Conservation (phyloP, 768 basidiomycete genomes). For the Auricularia sp. region DNA sequence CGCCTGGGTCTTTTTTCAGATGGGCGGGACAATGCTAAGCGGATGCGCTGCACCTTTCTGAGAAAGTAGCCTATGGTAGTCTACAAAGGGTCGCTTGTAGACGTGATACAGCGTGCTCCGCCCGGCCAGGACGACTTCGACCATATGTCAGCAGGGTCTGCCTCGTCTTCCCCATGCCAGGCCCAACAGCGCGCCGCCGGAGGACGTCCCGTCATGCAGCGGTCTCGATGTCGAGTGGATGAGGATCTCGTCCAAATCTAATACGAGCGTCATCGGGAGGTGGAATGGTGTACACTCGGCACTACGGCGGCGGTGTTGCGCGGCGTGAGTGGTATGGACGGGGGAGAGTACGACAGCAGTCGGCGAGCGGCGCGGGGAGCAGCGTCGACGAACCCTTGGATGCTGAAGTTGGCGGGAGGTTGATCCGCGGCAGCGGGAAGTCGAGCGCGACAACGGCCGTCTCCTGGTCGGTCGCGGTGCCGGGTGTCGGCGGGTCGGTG, state of each 20-base stretch:
- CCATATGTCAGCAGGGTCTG: constrained; percentile 70
- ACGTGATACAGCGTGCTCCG: constrained; percentile 92
- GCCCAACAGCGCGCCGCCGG: constrained; percentile 47
- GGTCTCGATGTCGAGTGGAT: constrained; percentile 94
- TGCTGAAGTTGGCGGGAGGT: constrained; percentile 2
- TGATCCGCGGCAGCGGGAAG: neutral
- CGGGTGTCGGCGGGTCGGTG: constrained; percentile 18
- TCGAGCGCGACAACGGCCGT: neutral
- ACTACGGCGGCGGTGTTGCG: constrained; percentile 33
- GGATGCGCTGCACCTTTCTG: constrained; percentile 49
- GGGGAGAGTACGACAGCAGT: constrained; percentile 11
- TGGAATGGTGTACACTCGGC: constrained; percentile 63
- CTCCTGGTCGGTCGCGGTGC: constrained; percentile 16
- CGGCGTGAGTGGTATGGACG: constrained; percentile 16
- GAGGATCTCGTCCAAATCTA: constrained; percentile 96
- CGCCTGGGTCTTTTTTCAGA: constrained; percentile 44
- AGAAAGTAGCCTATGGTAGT: constrained; percentile 56
- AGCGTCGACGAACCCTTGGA: neutral
- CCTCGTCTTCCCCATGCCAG: constrained; percentile 44
- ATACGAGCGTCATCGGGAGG: constrained; percentile 85
- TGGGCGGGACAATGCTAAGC: neutral
- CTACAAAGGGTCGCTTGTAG: constrained; percentile 95
- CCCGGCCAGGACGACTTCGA: constrained; percentile 86
- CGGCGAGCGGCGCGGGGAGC: neutral
- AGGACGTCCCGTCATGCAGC: constrained; percentile 30